Evolutionary conservation across 1,139 yeast genomes (phyloP).

Genomic region (Meyerozyma guilliermondii): DNA sequence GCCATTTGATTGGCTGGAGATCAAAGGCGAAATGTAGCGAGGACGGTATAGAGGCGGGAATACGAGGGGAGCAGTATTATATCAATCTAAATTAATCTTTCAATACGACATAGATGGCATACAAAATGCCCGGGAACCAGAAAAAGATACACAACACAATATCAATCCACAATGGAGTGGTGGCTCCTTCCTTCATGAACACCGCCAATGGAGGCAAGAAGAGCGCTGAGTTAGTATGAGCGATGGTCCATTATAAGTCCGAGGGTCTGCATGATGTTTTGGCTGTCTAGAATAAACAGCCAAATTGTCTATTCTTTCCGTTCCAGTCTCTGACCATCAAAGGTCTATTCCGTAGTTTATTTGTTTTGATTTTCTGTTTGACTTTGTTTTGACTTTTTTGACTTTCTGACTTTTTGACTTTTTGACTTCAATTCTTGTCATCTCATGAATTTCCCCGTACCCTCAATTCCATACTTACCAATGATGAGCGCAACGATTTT

Average conservation of each 20-base stretch:
- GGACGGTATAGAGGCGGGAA: not conserved
- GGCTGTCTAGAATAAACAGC: too few relatives aligned
- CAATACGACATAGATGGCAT: slow-evolving; percentile 61
- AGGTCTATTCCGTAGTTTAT: too few relatives aligned
- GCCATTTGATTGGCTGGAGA: slow-evolving; percentile 1
- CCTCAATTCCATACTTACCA: slow-evolving; percentile 17
- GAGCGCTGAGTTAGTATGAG: slow-evolving; percentile 35
- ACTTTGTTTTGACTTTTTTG: too few relatives aligned
- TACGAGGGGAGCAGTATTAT: not conserved
- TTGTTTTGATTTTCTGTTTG: too few relatives aligned
- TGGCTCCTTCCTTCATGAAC: slow-evolving; percentile 58
- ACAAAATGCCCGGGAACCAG: slow-evolving; percentile 76
- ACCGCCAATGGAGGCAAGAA: slow-evolving; percentile 72
- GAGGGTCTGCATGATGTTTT: not conserved
- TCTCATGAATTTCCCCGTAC: too few relatives aligned
- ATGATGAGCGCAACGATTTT: slow-evolving; percentile 37
- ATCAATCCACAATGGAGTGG: slow-evolving; percentile 58
- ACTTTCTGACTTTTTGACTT: too few relatives aligned
- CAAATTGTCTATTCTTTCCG: too few relatives aligned
- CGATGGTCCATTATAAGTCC: not conserved
- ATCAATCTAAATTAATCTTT: not conserved
- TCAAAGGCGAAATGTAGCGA: not conserved
- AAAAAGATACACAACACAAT: slow-evolving; percentile 54
- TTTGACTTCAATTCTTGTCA: too few relatives aligned
- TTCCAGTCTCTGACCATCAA: too few relatives aligned